Conservation (phyloP, 495 filamentous ascomycete species). For the Daldinia concentrica region DNA sequence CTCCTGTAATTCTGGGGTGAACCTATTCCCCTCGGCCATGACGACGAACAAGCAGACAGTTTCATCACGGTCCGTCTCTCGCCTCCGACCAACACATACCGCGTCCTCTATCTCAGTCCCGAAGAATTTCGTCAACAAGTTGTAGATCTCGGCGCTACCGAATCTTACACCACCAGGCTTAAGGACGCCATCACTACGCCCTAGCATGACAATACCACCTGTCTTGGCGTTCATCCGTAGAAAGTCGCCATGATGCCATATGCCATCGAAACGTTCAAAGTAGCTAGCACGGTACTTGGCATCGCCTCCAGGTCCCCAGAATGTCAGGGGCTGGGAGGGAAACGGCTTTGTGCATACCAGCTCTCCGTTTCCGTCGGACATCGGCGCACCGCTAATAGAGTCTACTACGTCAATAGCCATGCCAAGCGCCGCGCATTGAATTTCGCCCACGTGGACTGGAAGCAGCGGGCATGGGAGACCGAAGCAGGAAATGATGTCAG, state of each 20-base stretch:
- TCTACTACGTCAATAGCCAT: slow-evolving; percentile 89
- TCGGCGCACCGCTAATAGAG: slow-evolving; percentile 60
- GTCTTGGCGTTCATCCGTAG: slow-evolving; percentile 77
- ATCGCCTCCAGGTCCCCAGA: slow-evolving; percentile 79
- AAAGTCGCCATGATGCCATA: slow-evolving; percentile 98
- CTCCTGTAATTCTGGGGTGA: slow-evolving; percentile 61
- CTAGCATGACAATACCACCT: slow-evolving; percentile 81
- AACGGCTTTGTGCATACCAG: slow-evolving; percentile 89
- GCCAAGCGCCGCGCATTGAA: slow-evolving; percentile 88
- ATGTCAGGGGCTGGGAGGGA: slow-evolving; percentile 87
- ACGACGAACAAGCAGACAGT: slow-evolving; percentile 86
- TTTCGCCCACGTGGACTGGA: slow-evolving; percentile 88
- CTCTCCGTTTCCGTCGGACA: slow-evolving; percentile 80
- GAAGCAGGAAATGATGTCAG: slow-evolving; percentile 94
- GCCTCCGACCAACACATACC: slow-evolving; percentile 80
- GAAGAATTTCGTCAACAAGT: slow-evolving; percentile 84
- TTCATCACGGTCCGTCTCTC: slow-evolving; percentile 80
- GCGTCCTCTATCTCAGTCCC: slow-evolving; percentile 80
- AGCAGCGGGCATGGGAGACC: slow-evolving; percentile 84
- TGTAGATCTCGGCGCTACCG: slow-evolving; percentile 89
- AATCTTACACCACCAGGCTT: slow-evolving; percentile 83
- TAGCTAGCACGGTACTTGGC: slow-evolving; percentile 83
- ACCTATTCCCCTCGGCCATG: slow-evolving; percentile 65
- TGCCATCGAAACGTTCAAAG: slow-evolving; percentile 77
- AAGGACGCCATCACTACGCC: slow-evolving; percentile 78